Evolutionary conservation across 768 basidiomycete genomes (phyloP).

Genomic region (Gymnopilus junonius): DNA sequence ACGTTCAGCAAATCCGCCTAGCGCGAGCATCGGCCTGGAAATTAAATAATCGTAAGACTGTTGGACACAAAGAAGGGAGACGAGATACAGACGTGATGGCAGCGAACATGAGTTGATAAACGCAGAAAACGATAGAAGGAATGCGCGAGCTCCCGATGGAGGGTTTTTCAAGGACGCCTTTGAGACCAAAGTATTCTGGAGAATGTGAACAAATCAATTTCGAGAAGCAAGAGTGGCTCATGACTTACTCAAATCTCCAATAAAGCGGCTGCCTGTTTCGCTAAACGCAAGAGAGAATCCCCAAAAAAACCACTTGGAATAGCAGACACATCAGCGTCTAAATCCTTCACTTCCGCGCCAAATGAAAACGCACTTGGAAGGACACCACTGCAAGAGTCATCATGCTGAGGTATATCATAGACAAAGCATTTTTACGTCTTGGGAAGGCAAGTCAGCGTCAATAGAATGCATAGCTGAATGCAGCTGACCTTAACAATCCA

Average conservation of each 20-base stretch:
- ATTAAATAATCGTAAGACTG: constrained; percentile 1
- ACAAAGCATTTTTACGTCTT: constrained; percentile 91
- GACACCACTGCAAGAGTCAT: constrained; percentile 79
- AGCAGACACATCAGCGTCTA: not conserved
- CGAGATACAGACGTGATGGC: constrained; percentile 68
- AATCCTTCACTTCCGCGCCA: not conserved
- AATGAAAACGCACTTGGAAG: constrained; percentile 65
- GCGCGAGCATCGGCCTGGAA: constrained; percentile 82
- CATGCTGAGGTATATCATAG: constrained; percentile 86
- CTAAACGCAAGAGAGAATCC: constrained; percentile 93
- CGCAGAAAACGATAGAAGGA: constrained; percentile 77
- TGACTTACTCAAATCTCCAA: constrained; percentile 80
- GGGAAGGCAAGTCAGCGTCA: not conserved
- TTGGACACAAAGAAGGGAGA: not conserved
- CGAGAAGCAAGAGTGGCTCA: not conserved
- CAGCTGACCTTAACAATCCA: constrained; percentile 61
- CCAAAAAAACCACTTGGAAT: constrained; percentile 94
- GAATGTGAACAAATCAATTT: not conserved
- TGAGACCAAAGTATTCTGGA: constrained; percentile 84
- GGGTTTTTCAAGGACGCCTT: constrained; percentile 72
- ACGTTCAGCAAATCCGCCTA: constrained; percentile 95
- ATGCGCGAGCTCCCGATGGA: constrained; percentile 75
- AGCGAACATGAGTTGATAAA: constrained; percentile 94
- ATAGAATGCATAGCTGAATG: not conserved
- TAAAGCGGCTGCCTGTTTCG: constrained; percentile 69